Evolutionary conservation across 768 basidiomycete genomes (phyloP).

Genomic region (Kwoniella europaea): DNA sequence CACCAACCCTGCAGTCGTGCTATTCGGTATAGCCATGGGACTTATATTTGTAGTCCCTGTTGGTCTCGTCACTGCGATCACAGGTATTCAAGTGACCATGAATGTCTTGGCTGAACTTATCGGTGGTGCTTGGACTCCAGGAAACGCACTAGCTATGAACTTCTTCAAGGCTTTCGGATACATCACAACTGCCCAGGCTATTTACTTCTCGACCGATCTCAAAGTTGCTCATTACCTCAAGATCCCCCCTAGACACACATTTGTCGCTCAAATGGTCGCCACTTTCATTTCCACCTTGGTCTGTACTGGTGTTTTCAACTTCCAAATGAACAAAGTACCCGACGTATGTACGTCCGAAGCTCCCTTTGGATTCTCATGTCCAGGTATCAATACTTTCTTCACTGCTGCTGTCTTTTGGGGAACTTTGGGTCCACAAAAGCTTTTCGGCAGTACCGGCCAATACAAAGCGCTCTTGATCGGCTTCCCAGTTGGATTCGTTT

Average conservation of each 20-base stretch:
- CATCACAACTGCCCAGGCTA: slow-evolving; percentile 68
- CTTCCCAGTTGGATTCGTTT: slow-evolving; percentile 75
- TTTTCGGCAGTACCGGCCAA: slow-evolving; percentile 57
- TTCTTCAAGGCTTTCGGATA: slow-evolving; percentile 65
- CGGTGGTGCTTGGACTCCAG: slow-evolving; percentile 57
- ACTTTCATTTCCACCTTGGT: slow-evolving; percentile 58
- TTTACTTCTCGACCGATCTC: slow-evolving; percentile 72
- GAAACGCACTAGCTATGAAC: slow-evolving; percentile 59
- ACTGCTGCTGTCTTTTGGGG: slow-evolving; percentile 59
- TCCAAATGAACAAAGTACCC: slow-evolving; percentile 58
- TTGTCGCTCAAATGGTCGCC: slow-evolving; percentile 61
- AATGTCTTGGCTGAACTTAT: slow-evolving; percentile 61
- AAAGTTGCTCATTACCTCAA: slow-evolving; percentile 75
- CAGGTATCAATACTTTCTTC: slow-evolving; percentile 60
- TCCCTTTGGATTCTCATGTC: slow-evolving; percentile 58
- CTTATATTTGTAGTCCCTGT: slow-evolving; percentile 64
- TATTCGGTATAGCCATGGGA: slow-evolving; percentile 34
- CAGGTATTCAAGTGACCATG: slow-evolving; percentile 58
- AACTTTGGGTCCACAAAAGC: slow-evolving; percentile 59
- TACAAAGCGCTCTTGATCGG: slow-evolving; percentile 70
- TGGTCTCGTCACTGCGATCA: slow-evolving; percentile 77
- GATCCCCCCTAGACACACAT: slow-evolving; percentile 81
- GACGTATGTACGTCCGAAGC: slow-evolving; percentile 62
- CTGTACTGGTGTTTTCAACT: slow-evolving; percentile 56
- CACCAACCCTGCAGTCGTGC: slow-evolving; percentile 29